Evolutionary conservation across 2,329 filamentous ascomycete species (phyloP).

Genomic region (Dactylonectria estremocensis): DNA sequence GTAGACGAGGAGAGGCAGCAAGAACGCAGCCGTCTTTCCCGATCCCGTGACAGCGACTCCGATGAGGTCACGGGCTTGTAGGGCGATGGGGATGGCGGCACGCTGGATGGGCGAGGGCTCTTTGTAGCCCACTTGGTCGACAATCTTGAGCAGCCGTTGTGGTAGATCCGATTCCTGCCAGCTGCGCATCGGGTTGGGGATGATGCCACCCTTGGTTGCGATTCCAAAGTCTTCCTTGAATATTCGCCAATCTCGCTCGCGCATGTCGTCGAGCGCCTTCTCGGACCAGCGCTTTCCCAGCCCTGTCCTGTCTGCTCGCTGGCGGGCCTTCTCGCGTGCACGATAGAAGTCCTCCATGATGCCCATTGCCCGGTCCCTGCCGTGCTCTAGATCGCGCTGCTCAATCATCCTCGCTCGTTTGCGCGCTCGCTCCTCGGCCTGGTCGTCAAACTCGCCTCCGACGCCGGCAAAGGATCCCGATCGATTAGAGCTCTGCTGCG

Average conservation of each 20-base stretch:
- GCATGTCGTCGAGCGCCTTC: conserved; percentile 93
- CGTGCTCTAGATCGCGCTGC: conserved; percentile 82
- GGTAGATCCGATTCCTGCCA: conserved; percentile 92
- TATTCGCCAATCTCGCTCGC: conserved; percentile 97
- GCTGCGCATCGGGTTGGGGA: conserved; percentile 96
- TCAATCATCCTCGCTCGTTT: conserved; percentile 79
- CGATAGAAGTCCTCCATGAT: conserved; percentile 87
- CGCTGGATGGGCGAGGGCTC: conserved; percentile 94
- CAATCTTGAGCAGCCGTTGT: conserved; percentile 82
- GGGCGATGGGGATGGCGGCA: conserved; percentile 94
- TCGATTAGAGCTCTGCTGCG: conserved; percentile 50
- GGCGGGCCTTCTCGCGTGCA: conserved; percentile 72
- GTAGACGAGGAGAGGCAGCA: conserved; percentile 93
- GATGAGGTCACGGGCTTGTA: conserved; percentile 95
- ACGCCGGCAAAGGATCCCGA: conserved; percentile 63
- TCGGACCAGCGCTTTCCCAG: conserved; percentile 97
- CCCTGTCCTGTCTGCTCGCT: conserved; percentile 80
- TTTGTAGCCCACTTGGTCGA: conserved; percentile 88
- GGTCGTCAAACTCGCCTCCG: conserved; percentile 67
- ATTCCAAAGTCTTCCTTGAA: conserved; percentile 99
- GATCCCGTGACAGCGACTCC: conserved; percentile 98
- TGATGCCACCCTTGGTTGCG: conserved; percentile 89
- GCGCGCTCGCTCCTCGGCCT: conserved; percentile 68
- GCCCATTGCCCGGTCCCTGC: conserved; percentile 81
- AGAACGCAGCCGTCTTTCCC: conserved; percentile 96